Evolutionary conservation across 1,284 basidiomycete species (phyloP), one percentile per base, ranked within the genome.

Genomic region (Moniliophthora roreri): DNA sequence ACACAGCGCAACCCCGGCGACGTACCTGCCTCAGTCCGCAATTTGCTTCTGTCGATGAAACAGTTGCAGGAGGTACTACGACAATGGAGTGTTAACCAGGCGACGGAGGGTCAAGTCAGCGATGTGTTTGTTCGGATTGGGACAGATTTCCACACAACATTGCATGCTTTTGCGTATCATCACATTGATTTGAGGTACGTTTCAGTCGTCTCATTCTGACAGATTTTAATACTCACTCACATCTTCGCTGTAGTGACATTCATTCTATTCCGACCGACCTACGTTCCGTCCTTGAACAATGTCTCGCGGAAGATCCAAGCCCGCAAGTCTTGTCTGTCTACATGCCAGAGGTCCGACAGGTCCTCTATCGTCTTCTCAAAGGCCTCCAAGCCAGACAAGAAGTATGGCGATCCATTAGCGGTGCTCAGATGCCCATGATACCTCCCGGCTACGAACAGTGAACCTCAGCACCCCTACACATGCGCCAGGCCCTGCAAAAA

Each of bases 101-200:
- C 88, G 3, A 76, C 81, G 3, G 93, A 96, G 59, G 77, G 76
- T 16, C 77, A 93, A 66, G 94, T 98, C 60, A 95, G 91, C 74
- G 89, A 96, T 68, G 84, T 93, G 53, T 99, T 95, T 66, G 92
- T 99, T 51, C 82, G 86, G 58, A 81, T 98, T n/a, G 95, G 94
- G 35, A 91, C 93, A 65, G 89, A 95, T 61, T 96, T 98, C 75
- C 95, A 96, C 70, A 77, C 81, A 1, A 89, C 90, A 48, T 84
- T 93, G 34, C 78, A 77, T 34, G 92, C 94, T 0, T 98, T 98
- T 67, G 78, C 82, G 20, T 75, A 80, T 48, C 85, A 89, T 60
- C 79, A 83, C 21, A 93, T 99, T 62, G 83, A 89, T 58, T 85
- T 95, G 67, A 87, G 79, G 94, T 95, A 42, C 48, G 68, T 34